Base-by-base conservation (phyloP, 768 basidiomycete species). In the Podaxis sp. region DNA sequence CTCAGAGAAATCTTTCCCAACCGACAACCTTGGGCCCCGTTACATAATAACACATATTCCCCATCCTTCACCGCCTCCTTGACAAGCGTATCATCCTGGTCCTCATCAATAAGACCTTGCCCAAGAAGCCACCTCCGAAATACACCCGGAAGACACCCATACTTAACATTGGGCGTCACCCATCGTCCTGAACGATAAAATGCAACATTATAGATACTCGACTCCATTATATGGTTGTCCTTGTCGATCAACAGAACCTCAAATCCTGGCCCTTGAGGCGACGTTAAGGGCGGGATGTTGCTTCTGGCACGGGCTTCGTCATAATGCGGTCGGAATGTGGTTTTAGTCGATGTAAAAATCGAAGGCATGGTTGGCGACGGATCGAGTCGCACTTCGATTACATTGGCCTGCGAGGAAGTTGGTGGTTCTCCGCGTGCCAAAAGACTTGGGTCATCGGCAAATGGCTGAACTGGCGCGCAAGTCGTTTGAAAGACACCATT, bases 141-240 rank as follows among this genome's bases (percentile, higher is more conserved):
- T 39, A 90, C 86, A 17, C 92, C 92, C 3, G 82, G 75, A n/a
- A 93, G 80, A 68, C 92, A 92, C 19, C 92, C 91, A 19, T 83
- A 82, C 1, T 75, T 71, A 12, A 79, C 69, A 2, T 81, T 66
- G 22, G 92, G 92, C 0, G 92, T 92, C 60, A 89, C 65, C 92
- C 92, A 94, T 2, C 69, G 69, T 3, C 71, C 66, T 28, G 75
- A 68, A 12, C 88, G 85, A 66, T 80, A 82, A 64, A 93, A 82
- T 1, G 90, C 89, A 57, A 93, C 74, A 66, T 93, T 94, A 71
- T 81, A 87, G 52, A 90, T 84, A 33, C 87, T 84, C 0, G 88
- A 78, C 70, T 94, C 92, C 51, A 81, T 89, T 59, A 90, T 70
- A 17, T 76, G 68, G 2, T 75, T 74, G 2, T 76, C 69, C 0